Evolutionary conservation across 805 yeast species (phyloP), one percentile per base, ranked within the genome.

Genomic region (Teunomyces aglyptinius): DNA sequence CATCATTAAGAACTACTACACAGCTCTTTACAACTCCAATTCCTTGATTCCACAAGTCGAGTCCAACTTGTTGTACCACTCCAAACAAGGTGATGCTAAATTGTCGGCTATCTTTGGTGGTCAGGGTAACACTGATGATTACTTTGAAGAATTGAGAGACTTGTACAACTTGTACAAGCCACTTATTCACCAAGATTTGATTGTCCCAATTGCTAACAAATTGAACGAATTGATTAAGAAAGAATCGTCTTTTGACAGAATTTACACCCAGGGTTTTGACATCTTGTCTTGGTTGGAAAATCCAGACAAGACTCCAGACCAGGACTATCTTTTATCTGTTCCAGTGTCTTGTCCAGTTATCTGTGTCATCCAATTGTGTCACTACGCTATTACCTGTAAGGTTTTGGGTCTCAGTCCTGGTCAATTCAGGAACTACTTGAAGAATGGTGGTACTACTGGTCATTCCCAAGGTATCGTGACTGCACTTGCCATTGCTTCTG

Each of bases 81-180:
- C 79, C n/a, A 62, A 73, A 43, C 75, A 76, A 48, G 71, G 76
- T 35, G 69, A 77, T 43, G 88, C 91, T 38, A 74, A 77, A 50
- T 68, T 91, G 47, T 82, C 79, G 49, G 96, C 97, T 53, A 83
- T 94, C 56, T 94, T 92, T 60, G 99, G 99, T 65, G 99, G 99
- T 61, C 99, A 94, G 76, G 99, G 99, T 71, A 92, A 89, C 75
- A 85, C 96, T 44, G 98, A 94, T 64, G 97, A 94, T 66, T 94
- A 89, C 75, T 94, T 94, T 59, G 97, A 91, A 65, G 99, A 94
- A 75, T 80, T 94, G 64, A 83, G 96, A 66, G 95, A 89, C 54
- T 67, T 91, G 49, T 85, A 87, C 75, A 73, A 80, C 53, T 77
- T 83, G 49, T 94, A 94, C 76, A 77, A 83, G 54, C 87, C 88